Base-by-base conservation (phyloP, 768 basidiomycete genomes). In the Pisolithus sp. region DNA sequence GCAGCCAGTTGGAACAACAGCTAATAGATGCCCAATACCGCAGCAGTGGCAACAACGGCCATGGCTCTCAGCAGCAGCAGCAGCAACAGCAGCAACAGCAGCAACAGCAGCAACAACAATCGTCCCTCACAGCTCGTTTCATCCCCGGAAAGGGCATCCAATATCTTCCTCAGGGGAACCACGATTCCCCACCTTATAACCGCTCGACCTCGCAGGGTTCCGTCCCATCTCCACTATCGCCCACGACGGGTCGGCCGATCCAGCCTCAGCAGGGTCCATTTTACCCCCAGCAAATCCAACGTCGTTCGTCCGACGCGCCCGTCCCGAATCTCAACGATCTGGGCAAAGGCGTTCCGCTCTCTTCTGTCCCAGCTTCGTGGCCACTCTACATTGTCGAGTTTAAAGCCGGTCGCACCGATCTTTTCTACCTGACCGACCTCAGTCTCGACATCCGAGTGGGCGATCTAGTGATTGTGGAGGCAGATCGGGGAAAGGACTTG, bases 381-480 rank as follows among this genome's bases (percentile, higher is more conserved):
- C 92, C 89, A n/a, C 78, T 99, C 7, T 97, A 81, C 76, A 94
- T 97, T 59, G 88, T 97, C 60, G 89, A 96, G 68, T 99, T 99
- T 78, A 99, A 97, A 71, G 94, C 94, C 0, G 92, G 93, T 0
- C 82, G 95, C 38, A 93, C 93, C 56, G 95, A 98, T 67, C 72
- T 99, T 24, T 98, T 93, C 71, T 98, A 96, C 68, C 77, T 85
- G 55, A 86, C 84, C 0, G 89, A 94, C 62, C 74, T 77, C 54
- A 62, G 75, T 59, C 61, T 80, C 37, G 71, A 77, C 34, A 82
- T 97, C 54, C 79, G 82, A 6, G 83, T 87, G 20, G 95, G 93
- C 2, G 95, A 97, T 63, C 73, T 93, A 36, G 95, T 98, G 55
- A 93, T 97, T 56, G 95, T 98, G 17, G 95, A 98, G 68, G 95